Evolutionary conservation across 1,284 basidiomycete genomes (phyloP).

Genomic region (Ustilago tritici): DNA sequence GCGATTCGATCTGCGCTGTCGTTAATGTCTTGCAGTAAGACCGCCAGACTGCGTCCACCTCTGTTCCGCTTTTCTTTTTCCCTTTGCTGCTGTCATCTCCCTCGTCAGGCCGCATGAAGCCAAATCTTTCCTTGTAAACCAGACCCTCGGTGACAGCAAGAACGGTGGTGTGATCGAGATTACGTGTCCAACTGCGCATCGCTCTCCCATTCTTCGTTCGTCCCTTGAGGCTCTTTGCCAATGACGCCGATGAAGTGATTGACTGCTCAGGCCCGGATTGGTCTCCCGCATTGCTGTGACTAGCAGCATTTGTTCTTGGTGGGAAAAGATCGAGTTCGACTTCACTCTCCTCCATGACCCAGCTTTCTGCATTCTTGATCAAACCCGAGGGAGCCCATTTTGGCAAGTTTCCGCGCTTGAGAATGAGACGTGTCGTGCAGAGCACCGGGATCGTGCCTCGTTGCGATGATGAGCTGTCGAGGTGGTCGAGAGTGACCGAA

Average conservation of each 20-base stretch:
- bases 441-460: constrained; percentile 76
- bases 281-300: not conserved
- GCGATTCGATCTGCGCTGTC: constrained; percentile 61
- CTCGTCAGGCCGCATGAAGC: constrained; percentile 30
- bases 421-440: constrained; percentile 87
- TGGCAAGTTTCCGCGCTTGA: constrained; percentile 89
- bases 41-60: constrained; percentile 18
- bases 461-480: constrained; percentile 4
- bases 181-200: constrained; percentile 68
- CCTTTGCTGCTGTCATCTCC: not conserved
- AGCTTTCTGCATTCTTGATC: constrained; percentile 71
- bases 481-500: constrained; percentile 64
- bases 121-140: constrained; percentile 54
- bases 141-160: constrained; percentile 66
- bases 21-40: constrained; percentile 53
- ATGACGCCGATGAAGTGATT: not conserved
- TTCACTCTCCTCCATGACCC: constrained; percentile 69
- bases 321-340: constrained; percentile 63
- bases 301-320: constrained; percentile 12
- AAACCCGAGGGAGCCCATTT: constrained; percentile 89
- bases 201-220: constrained; percentile 47
- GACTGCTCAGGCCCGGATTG: not conserved
- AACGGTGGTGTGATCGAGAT: constrained; percentile 66
- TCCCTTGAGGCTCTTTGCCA: constrained; percentile 26
- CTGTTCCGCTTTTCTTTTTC: not conserved